phyloP scores from a whole-genome alignment of 2,329 filamentous ascomycete species.

The Volutella citrinella region DNA sequence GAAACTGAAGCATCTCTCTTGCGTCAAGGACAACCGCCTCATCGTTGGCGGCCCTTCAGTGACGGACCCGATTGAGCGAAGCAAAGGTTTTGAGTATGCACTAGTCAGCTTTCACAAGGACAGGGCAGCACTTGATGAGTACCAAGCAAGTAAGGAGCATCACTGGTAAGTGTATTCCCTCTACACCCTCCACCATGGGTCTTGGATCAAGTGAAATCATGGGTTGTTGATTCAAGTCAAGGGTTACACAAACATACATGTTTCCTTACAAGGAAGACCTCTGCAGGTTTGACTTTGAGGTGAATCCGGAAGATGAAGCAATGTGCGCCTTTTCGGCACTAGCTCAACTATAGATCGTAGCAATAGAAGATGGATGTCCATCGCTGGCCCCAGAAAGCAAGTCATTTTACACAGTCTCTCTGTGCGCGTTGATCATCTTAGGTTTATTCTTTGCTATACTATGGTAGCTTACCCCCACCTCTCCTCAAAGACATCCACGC shows the following conservation, averaged over 20 bases:
- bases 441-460: too few relatives aligned
- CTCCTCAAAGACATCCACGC: too few relatives aligned
- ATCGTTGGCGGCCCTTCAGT: slow-evolving; percentile 8
- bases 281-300: slow-evolving; percentile 9
- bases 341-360: too few relatives aligned
- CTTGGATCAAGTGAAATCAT: too few relatives aligned
- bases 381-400: too few relatives aligned
- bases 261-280: slow-evolving; percentile 11
- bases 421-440: too few relatives aligned
- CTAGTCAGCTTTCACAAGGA: slow-evolving; percentile 11
- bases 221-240: neutral
- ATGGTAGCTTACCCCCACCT: too few relatives aligned
- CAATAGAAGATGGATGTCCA: too few relatives aligned
- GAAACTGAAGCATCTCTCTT: slow-evolving; percentile 8
- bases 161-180: slow-evolving; percentile 4
- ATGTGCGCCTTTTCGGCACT: slow-evolving; percentile 4
- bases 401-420: too few relatives aligned
- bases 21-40: slow-evolving; percentile 10
- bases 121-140: slow-evolving; percentile 7
- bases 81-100: slow-evolving; percentile 11
- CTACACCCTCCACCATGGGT: too few relatives aligned
- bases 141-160: slow-evolving; percentile 10
- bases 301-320: slow-evolving; percentile 7
- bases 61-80: slow-evolving; percentile 8
- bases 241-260: slow-evolving; percentile 12